Percentiles rank a stretch among this genome's conserved stretches.
Evolutionary conservation across 768 basidiomycete genomes (phyloP).

Genomic region (Hortiboletus flavorubellus): DNA sequence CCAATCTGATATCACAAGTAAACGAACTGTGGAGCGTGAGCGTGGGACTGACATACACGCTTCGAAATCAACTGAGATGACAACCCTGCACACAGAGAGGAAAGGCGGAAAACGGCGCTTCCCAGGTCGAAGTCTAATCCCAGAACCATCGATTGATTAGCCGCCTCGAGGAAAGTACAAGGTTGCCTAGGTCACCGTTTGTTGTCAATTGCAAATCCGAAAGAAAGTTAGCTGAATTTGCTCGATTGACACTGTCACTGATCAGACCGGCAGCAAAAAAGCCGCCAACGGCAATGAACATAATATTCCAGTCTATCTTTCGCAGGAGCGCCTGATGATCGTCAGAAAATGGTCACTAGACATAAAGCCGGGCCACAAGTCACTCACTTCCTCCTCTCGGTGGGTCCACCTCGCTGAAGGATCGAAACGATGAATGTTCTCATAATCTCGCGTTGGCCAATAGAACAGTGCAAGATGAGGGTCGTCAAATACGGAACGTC

Average conservation of each 20-base stretch:
- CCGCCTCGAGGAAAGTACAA: neutral
- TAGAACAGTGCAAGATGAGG: constrained; percentile 30
- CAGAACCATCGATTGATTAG: neutral
- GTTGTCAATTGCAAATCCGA: constrained; percentile 50
- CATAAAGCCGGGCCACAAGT: neutral
- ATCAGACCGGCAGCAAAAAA: constrained; percentile 56
- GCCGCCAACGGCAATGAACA: constrained; percentile 53
- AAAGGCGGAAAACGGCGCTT: constrained; percentile 48
- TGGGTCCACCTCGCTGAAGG: constrained; percentile 56
- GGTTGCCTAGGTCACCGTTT: neutral
- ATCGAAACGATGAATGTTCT: constrained; percentile 56
- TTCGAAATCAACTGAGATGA: constrained; percentile 65
- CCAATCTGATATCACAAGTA: constrained; percentile 40
- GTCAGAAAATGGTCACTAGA: neutral
- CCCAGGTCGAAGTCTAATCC: constrained; percentile 50
- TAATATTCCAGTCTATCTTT: constrained; percentile 59
- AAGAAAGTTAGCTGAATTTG: constrained; percentile 57
- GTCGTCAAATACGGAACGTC: constrained; percentile 51
- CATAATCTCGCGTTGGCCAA: constrained; percentile 49
- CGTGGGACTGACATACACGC: constrained; percentile 33
- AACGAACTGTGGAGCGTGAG: neutral
- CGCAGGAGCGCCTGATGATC: constrained; percentile 37
- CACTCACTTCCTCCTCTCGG: constrained; percentile 46
- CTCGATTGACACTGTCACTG: constrained; percentile 51
- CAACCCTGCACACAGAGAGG: constrained; percentile 53